Conservation (phyloP, 2,329 filamentous ascomycete species). For the Sporothrix inflata region DNA sequence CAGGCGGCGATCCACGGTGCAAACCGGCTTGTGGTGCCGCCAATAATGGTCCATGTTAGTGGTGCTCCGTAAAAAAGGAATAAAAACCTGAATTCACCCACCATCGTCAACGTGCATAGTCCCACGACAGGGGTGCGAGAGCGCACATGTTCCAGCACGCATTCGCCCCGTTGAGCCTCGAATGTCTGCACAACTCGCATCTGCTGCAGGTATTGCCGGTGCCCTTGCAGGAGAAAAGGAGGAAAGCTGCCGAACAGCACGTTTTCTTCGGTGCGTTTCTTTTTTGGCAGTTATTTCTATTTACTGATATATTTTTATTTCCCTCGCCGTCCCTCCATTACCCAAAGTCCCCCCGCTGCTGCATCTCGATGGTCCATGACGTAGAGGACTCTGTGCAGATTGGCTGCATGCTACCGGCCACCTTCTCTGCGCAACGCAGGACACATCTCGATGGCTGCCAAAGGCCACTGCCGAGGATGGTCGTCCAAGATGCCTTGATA, state of each 20-base stretch:
- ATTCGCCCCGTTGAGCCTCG: not conserved
- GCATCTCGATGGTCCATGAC: conserved; percentile 7
- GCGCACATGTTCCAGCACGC: not conserved
- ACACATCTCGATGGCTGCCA: conserved; percentile 11
- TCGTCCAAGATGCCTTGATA: not conserved
- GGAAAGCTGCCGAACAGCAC: not conserved
- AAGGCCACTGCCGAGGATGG: not conserved
- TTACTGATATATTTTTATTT: not conserved
- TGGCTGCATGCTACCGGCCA: not conserved
- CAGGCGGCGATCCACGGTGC: not conserved
- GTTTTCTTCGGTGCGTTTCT: not conserved
- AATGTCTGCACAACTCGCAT: not conserved
- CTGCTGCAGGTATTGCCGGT: not conserved
- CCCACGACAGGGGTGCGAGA: conserved; percentile 11
- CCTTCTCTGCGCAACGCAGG: not conserved
- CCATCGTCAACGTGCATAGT: conserved; percentile 19
- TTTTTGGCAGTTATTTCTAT: not conserved
- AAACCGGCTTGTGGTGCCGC: not conserved
- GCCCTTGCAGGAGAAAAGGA: not conserved
- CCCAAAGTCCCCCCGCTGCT: not conserved
- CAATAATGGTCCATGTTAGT: not conserved
- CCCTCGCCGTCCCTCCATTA: too few relatives aligned
- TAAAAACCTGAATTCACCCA: conserved; percentile 16
- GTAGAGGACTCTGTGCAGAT: not conserved
- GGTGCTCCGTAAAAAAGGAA: not conserved